Evolutionary conservation across 805 yeast genomes (phyloP).

Genomic region (Pichia manshurica): DNA sequence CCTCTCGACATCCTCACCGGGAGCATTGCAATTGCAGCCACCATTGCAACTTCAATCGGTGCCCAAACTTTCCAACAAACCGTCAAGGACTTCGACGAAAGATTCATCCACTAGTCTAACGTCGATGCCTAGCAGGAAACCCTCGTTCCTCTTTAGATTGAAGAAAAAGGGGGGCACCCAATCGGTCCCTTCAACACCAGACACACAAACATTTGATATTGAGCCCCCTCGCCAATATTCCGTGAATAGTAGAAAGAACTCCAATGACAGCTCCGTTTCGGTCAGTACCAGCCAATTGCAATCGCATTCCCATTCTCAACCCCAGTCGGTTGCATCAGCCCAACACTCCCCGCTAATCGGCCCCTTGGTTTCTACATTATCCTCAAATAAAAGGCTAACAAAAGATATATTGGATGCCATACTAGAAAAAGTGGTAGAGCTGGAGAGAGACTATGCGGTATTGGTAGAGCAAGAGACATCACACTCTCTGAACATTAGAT

Average conservation of each 20-base stretch:
- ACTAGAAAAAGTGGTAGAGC: conserved; percentile 16
- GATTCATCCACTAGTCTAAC: background rate
- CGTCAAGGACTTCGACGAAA: background rate
- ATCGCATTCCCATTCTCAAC: background rate
- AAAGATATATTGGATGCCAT: background rate
- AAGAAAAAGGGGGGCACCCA: conserved; percentile 1
- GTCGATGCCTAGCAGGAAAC: conserved; percentile 2
- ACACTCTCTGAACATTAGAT: conserved; percentile 8
- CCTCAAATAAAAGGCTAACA: background rate
- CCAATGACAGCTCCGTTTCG: background rate
- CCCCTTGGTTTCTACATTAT: background rate
- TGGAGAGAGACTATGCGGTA: conserved; percentile 21
- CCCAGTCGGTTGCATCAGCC: conserved; percentile 2
- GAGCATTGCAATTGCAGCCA: background rate
- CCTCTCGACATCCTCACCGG: background rate
- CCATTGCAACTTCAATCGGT: background rate
- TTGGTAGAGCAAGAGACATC: conserved; percentile 20
- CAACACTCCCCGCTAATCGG: background rate
- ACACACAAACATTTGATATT: conserved; percentile 5
- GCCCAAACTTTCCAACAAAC: background rate
- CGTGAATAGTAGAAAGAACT: background rate
- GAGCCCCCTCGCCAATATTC: background rate
- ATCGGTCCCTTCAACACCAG: conserved; percentile 8
- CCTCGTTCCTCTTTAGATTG: conserved; percentile 3
- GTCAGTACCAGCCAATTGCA: background rate